These are phyloP conservation scores for Fusarium zealandicum DNA, from an alignment of 2,329 filamentous ascomycete species.

Conservation along the genomic window DNA sequence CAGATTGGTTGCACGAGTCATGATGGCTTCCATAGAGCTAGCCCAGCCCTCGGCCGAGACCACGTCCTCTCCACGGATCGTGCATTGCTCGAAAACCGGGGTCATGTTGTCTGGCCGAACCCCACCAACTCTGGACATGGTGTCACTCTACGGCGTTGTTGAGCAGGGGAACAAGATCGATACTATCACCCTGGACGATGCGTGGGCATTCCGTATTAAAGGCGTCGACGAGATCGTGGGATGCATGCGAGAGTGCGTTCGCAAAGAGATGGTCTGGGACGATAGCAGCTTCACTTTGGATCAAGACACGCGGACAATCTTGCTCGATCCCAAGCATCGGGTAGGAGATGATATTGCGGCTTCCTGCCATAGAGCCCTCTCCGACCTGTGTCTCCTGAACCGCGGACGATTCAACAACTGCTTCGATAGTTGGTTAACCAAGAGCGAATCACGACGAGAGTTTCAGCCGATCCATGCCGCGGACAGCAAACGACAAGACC, in stretches of 20 bases:
- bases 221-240: slow-evolving; percentile 33
- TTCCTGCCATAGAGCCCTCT: slow-evolving; percentile 29
- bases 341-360: slow-evolving; percentile 12
- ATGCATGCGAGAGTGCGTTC: slow-evolving; percentile 23
- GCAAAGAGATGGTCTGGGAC: slow-evolving; percentile 27
- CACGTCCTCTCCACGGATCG: slow-evolving; percentile 13
- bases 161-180: slow-evolving; percentile 33
- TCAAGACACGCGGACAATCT: slow-evolving; percentile 20
- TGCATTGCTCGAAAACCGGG: slow-evolving; percentile 8
- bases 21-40: slow-evolving; percentile 26
- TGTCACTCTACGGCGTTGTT: slow-evolving; percentile 29
- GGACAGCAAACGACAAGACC: slow-evolving; percentile 23
- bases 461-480: slow-evolving; percentile 43
- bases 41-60: slow-evolving; percentile 18
- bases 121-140: slow-evolving; percentile 8
- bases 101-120: slow-evolving; percentile 4
- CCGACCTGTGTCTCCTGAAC: slow-evolving; percentile 40
- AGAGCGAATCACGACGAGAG: slow-evolving; percentile 25
- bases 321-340: slow-evolving; percentile 35
- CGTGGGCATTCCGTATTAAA: slow-evolving; percentile 30
- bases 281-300: slow-evolving; percentile 14
- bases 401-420: slow-evolving; percentile 36
- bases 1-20: not conserved
- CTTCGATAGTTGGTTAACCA: slow-evolving; percentile 39
- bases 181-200: not conserved